These are phyloP conservation scores for Aphanomyces cochlioides DNA, from an alignment of 352 stramenopile species.

Conservation along the genomic window DNA sequence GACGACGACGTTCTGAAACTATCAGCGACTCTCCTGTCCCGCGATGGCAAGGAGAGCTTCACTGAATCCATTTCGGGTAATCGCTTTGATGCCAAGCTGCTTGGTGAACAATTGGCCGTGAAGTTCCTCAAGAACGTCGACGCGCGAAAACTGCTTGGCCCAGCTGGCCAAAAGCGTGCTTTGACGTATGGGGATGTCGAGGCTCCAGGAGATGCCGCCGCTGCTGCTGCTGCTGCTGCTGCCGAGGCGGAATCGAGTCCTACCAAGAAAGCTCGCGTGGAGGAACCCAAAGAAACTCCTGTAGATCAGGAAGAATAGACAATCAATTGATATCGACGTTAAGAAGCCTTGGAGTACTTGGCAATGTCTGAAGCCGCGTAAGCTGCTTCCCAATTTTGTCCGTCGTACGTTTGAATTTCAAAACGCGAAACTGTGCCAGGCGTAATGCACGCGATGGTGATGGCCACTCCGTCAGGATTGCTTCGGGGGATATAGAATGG, in stretches of 20 bases:
- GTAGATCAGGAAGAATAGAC: not conserved
- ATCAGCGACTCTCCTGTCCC: conserved; percentile 64
- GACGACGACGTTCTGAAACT: conserved; percentile 61
- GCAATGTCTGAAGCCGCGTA: conserved; percentile 30
- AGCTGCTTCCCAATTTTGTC: conserved; percentile 62
- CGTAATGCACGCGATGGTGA: conserved; percentile 72
- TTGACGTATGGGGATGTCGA: conserved; percentile 71
- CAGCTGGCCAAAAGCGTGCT: conserved; percentile 63
- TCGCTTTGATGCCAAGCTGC: conserved; percentile 50
- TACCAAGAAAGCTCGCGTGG: not conserved
- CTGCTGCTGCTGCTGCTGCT: conserved; percentile 46
- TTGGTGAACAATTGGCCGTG: conserved; percentile 60
- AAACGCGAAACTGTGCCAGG: conserved; percentile 47
- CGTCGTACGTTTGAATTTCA: conserved; percentile 64
- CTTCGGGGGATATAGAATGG: conserved; percentile 78
- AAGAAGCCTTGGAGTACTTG: conserved; percentile 25
- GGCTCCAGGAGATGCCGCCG: conserved; percentile 58
- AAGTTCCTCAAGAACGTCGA: conserved; percentile 56
- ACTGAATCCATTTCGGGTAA: conserved; percentile 51
- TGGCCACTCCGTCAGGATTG: conserved; percentile 71
- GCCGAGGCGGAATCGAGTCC: not conserved
- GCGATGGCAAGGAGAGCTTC: conserved; percentile 56
- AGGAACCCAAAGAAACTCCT: not conserved
- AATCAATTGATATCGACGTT: conserved; percentile 3
- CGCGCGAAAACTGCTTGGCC: conserved; percentile 54